Evolutionary conservation across 352 stramenopile species (phyloP).

Genomic region (Albugo laibachii): DNA sequence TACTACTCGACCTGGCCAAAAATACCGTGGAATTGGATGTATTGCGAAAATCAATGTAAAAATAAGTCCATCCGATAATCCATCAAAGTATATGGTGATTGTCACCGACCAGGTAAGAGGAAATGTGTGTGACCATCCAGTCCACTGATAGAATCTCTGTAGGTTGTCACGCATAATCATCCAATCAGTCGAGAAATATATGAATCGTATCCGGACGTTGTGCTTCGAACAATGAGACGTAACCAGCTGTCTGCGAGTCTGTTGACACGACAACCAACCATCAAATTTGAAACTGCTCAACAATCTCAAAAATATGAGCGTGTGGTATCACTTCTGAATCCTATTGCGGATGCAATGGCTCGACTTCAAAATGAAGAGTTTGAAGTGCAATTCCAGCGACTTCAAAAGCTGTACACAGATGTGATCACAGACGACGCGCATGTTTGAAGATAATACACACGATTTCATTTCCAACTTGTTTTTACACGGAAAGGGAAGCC

Average conservation of each 20-base stretch:
- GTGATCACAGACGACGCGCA: constrained; percentile 22
- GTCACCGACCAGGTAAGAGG: constrained; percentile 56
- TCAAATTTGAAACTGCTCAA: constrained; percentile 51
- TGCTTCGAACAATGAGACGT: constrained; percentile 68
- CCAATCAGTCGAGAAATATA: constrained; percentile 71
- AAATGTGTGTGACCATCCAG: background rate
- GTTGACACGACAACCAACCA: constrained; percentile 35
- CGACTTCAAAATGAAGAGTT: constrained; percentile 48
- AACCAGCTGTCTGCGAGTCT: constrained; percentile 44
- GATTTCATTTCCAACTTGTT: no score
- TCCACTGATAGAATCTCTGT: background rate
- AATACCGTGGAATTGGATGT: constrained; percentile 67
- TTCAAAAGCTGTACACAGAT: constrained; percentile 60
- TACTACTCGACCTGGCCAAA: constrained; percentile 51
- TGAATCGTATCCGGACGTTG: constrained; percentile 63
- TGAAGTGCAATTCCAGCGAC: constrained; percentile 40
- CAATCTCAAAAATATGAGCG: constrained; percentile 71
- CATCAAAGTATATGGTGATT: constrained; percentile 75
- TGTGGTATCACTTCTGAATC: constrained; percentile 32
- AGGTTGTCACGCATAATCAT: constrained; percentile 75
- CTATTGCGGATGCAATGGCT: constrained; percentile 55
- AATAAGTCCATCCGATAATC: constrained; percentile 63
- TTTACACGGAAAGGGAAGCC: no score
- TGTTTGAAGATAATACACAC: constrained; percentile 17
- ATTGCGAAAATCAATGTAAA: constrained; percentile 80